A percentile compares a stretch with the other conserved stretches of the same genome.
These are phyloP conservation scores for Alternaria metachromatica DNA, from an alignment of 2,329 filamentous ascomycete species.

Conservation along the genomic window DNA sequence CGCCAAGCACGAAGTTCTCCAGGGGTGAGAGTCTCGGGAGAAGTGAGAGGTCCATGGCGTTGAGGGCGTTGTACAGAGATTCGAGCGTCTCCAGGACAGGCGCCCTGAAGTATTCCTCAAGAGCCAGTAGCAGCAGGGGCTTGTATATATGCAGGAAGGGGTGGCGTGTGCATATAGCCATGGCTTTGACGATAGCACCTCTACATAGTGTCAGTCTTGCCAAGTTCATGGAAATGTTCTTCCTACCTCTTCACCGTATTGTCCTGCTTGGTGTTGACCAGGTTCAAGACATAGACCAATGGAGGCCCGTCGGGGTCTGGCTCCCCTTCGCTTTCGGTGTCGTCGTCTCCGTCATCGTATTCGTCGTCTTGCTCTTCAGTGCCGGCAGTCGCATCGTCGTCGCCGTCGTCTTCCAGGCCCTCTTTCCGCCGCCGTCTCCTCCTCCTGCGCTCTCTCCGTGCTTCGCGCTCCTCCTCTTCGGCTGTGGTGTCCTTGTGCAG, in stretches of 20 bases:
- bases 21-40: conserved; percentile 85
- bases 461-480: conserved; percentile 73
- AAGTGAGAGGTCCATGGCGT: conserved; percentile 93
- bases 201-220: conserved; percentile 52
- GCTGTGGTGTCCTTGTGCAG: conserved; percentile 91
- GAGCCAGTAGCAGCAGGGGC: conserved; percentile 85
- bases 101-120: conserved; percentile 96
- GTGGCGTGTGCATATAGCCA: conserved; percentile 98
- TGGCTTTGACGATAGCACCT: conserved; percentile 94
- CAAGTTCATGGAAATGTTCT: neutral
- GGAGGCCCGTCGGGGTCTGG: conserved; percentile 79
- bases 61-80: conserved; percentile 88
- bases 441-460: conserved; percentile 63
- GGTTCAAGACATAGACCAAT: conserved; percentile 93
- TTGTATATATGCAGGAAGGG: conserved; percentile 99
- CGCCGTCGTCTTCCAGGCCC: conserved; percentile 52
- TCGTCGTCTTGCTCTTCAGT: conserved; percentile 43
- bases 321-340: conserved; percentile 60
- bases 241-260: conserved; percentile 76
- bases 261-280: conserved; percentile 98
- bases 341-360: conserved; percentile 58
- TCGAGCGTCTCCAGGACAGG: conserved; percentile 87
- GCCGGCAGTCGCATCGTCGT: conserved; percentile 38
- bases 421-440: conserved; percentile 54
- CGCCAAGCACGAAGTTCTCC: conserved; percentile 84